phyloP scores from a whole-genome alignment of 768 basidiomycete species.

The Auriscalpium orientale region DNA sequence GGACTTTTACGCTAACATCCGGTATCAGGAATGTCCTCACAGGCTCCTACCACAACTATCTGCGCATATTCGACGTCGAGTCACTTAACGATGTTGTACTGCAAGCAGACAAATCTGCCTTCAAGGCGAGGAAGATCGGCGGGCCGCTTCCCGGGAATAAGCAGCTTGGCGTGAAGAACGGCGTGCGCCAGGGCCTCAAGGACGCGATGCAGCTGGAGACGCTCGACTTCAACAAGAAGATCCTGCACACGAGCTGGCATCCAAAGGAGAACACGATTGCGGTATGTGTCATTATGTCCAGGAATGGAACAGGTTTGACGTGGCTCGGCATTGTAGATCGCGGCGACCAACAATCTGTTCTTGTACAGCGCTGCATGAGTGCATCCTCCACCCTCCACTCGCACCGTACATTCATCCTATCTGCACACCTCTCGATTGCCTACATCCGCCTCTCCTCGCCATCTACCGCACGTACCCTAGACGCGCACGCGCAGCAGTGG shows the following conservation, averaged over 20 bases:
- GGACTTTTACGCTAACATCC: constrained; percentile 7
- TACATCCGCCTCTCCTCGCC: too few relatives aligned
- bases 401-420: neutral
- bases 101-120: constrained; percentile 98
- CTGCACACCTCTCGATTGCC: neutral
- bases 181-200: constrained; percentile 65
- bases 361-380: constrained; percentile 60
- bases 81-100: constrained; percentile 83
- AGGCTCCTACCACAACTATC: constrained; percentile 99
- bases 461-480: too few relatives aligned
- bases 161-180: constrained; percentile 55
- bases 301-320: neutral
- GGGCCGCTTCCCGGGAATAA: constrained; percentile 72
- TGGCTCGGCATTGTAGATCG: constrained; percentile 50
- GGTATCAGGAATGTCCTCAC: constrained; percentile 80
- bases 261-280: constrained; percentile 97
- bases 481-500: too few relatives aligned
- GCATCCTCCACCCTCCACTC: neutral
- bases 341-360: constrained; percentile 95
- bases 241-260: constrained; percentile 95
- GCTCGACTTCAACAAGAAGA: constrained; percentile 95
- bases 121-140: constrained; percentile 99
- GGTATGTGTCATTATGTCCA: constrained; percentile 40
- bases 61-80: constrained; percentile 96
- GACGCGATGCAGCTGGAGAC: constrained; percentile 85